A percentile compares a stretch with the other conserved stretches of the same genome.
Conservation (phyloP, 495 filamentous ascomycete genomes). For the Penicillium chermesinum region DNA sequence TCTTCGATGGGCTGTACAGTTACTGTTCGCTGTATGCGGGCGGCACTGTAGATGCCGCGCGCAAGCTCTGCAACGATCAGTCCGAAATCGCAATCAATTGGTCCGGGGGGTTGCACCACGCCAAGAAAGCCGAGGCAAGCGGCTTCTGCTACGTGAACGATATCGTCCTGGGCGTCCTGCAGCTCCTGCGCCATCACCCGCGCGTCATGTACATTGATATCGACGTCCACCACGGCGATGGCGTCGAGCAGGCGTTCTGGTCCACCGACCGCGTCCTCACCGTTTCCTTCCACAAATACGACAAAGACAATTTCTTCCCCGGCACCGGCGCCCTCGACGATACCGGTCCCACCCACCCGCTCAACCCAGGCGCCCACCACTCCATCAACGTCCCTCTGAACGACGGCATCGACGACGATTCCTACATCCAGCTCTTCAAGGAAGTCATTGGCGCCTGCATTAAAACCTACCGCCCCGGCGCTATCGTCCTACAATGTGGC, state of each 20-base stretch:
- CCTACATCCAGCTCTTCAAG: conserved; percentile 81
- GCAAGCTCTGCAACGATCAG: conserved; percentile 78
- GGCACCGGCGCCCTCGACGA: conserved; percentile 58
- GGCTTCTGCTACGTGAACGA: conserved; percentile 99
- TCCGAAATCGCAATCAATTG: conserved; percentile 97
- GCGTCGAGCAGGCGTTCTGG: conserved; percentile 95
- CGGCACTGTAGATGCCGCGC: conserved; percentile 83
- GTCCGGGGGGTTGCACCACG: conserved; percentile 98
- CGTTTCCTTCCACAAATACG: conserved; percentile 95
- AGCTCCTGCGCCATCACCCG: conserved; percentile 79
- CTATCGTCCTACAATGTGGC: conserved; percentile 93
- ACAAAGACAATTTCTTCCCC: conserved; percentile 71
- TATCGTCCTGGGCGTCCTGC: conserved; percentile 91
- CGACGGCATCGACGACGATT: conserved; percentile 85
- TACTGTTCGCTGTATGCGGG: conserved; percentile 94
- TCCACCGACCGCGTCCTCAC: conserved; percentile 95
- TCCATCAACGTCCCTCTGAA: conserved; percentile 63
- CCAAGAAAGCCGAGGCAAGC: conserved; percentile 87
- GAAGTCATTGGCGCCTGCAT: conserved; percentile 71
- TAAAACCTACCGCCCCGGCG: conserved; percentile 69
- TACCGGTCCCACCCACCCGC: conserved; percentile 53
- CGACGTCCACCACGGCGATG: conserved; percentile 96
- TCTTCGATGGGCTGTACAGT: conserved; percentile 92
- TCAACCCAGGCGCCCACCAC: conserved; percentile 60
- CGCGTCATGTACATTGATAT: conserved; percentile 97